Evolutionary conservation across 305 asterid species (phyloP).

Genomic region (Fraxinus sp.): DNA sequence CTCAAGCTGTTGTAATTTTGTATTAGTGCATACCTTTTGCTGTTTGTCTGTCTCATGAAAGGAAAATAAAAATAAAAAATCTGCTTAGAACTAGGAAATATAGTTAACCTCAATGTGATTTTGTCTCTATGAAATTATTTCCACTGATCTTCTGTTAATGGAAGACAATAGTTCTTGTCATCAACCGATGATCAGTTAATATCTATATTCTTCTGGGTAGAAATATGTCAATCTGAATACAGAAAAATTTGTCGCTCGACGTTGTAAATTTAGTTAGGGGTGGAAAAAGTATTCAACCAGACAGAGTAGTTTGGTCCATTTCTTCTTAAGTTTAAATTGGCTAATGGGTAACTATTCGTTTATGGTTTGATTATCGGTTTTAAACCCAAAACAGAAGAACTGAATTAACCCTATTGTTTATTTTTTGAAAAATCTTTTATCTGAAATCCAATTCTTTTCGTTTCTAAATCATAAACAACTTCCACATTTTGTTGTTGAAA

Average conservation of each 20-base stretch:
- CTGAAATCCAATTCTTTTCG: slow-evolving; percentile 63
- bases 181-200: too few relatives aligned
- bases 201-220: neutral
- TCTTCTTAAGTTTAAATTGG: neutral
- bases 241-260: neutral
- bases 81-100: too few relatives aligned
- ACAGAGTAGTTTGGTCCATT: neutral
- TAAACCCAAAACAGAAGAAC: neutral
- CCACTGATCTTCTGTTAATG: neutral
- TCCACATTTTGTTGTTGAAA: slow-evolving; percentile 75
- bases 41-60: slow-evolving; percentile 18
- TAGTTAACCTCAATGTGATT: neutral
- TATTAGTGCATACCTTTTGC: slow-evolving; percentile 8
- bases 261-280: neutral
- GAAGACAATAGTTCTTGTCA: too few relatives aligned
- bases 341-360: neutral
- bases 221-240: too few relatives aligned
- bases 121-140: neutral
- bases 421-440: slow-evolving; percentile 32
- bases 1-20: slow-evolving; percentile 25
- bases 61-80: neutral
- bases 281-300: neutral
- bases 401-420: neutral
- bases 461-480: slow-evolving; percentile 71
- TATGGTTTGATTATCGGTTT: too few relatives aligned